Base-by-base conservation (phyloP, 169 alveolate genomes). In the Blepharisma undulans region DNA sequence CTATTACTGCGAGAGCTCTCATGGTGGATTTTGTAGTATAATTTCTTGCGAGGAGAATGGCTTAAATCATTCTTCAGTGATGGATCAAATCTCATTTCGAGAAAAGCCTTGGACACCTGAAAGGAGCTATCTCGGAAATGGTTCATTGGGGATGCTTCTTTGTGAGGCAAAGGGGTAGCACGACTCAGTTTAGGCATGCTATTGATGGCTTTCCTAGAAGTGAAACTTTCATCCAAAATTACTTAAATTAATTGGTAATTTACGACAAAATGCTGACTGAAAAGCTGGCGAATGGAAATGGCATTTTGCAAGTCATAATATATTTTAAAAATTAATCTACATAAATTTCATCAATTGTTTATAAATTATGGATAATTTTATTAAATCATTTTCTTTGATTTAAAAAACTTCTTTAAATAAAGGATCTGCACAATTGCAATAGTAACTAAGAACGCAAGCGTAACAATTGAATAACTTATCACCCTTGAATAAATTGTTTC, bases 351-450 rank as follows among this genome's bases (percentile, higher is more conserved):
- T n/a, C n/a, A n/a, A n/a, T n/a, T n/a, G n/a, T n/a, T n/a, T n/a
- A n/a, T n/a, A n/a, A 66, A 66, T 16, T n/a, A n/a, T n/a, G n/a
- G n/a, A n/a, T n/a, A n/a, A n/a, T n/a, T n/a, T n/a, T n/a, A n/a
- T 48, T 82, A 82, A 30, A 82, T 82, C 89, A 82, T 82, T 59
- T 82, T 82, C 89, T 82, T 82, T 10, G 89, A 22, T 74, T 59
- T 82, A 59, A 82, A 82, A n/a, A 82, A 82, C n/a, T 33, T 60
- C 29, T 86, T 86, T 1, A 86, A 29, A 72, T 86, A 86, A 5
- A 86, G 22, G 7, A 48, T 72, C 82, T 86, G 90, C 10, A 86
- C n/a, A 10, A 60, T 18, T 22, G 90, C 80, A 6, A 86, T 14
- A 19, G 72, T 66, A 27, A 60, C 6, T n/a, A 86, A 32, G 16